Evolutionary conservation across 1,284 basidiomycete genomes (phyloP).

Genomic region (Tausonia pullulans): DNA sequence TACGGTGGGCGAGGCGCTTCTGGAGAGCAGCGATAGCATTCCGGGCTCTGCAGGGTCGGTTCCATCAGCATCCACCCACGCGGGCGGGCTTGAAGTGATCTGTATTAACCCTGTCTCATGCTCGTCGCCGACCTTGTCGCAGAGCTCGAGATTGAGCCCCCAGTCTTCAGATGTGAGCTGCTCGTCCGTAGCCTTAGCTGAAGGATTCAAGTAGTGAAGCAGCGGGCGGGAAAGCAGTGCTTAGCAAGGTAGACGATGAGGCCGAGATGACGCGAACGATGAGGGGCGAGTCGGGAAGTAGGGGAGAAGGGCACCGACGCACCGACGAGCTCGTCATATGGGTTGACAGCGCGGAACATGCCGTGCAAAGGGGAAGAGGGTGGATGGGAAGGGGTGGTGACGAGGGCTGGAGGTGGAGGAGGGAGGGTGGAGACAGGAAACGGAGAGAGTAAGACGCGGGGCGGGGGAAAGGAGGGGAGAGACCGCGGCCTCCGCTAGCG

Average conservation of each 20-base stretch:
- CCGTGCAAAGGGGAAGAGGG: neutral
- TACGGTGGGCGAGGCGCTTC: constrained; percentile 85
- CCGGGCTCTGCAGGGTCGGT: constrained; percentile 54
- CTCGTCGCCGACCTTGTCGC: constrained; percentile 88
- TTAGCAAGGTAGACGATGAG: neutral
- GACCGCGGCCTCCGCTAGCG: no score
- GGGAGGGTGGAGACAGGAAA: no score
- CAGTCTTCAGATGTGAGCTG: constrained; percentile 89
- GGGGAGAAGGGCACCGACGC: constrained; percentile 33
- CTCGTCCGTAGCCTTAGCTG: constrained; percentile 90
- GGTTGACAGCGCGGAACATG: constrained; percentile 48
- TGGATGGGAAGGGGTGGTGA: neutral
- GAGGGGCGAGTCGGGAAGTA: neutral
- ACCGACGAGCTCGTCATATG: constrained; percentile 92
- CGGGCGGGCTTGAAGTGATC: neutral
- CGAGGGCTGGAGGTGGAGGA: neutral
- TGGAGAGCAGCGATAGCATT: constrained; percentile 74
- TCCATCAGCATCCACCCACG: neutral
- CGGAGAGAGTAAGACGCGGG: no score
- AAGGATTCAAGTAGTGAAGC: constrained; percentile 3
- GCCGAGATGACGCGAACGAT: neutral
- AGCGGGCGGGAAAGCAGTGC: neutral
- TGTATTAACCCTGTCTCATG: constrained; percentile 57
- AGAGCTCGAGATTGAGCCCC: constrained; percentile 89
- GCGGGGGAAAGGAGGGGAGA: no score